These are phyloP conservation scores for Ceratobasidium sp. DNA, from an alignment of 1,284 basidiomycete genomes.

Conservation along the genomic window DNA sequence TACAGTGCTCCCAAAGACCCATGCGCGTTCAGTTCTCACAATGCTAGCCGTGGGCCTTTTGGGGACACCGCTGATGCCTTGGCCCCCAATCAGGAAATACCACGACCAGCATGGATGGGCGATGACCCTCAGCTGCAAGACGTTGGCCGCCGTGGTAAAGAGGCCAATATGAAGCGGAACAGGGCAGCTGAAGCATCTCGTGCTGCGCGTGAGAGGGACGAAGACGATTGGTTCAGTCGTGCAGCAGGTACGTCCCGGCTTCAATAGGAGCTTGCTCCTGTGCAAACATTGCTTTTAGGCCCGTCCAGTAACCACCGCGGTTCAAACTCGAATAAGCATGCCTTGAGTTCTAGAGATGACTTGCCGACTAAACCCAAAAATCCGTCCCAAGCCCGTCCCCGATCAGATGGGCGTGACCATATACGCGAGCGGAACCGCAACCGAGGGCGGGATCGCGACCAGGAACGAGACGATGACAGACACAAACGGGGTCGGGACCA, in stretches of 20 bases:
- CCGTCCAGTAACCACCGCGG: constrained; percentile 5
- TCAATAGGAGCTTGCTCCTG: background rate
- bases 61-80: background rate
- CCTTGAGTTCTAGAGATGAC: constrained; percentile 6
- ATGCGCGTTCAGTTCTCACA: constrained; percentile 36
- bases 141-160: constrained; percentile 35
- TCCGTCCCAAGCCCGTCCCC: constrained; percentile 13
- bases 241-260: background rate
- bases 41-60: constrained; percentile 39
- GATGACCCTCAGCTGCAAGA: constrained; percentile 40
- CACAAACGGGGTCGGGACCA: constrained; percentile 36
- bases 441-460: constrained; percentile 21
- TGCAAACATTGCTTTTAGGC: background rate
- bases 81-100: background rate
- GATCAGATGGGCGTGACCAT: background rate
- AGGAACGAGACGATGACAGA: constrained; percentile 23
- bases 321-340: constrained; percentile 1
- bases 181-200: constrained; percentile 38
- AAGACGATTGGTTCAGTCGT: constrained; percentile 42
- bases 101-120: constrained; percentile 33
- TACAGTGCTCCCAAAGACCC: constrained; percentile 23
- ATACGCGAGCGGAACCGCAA: constrained; percentile 18
- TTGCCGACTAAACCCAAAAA: constrained; percentile 29
- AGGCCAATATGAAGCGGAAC: constrained; percentile 36
- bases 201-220: constrained; percentile 11